Evolutionary conservation across 805 yeast genomes (phyloP).

Genomic region (Saturnispora silvae): DNA sequence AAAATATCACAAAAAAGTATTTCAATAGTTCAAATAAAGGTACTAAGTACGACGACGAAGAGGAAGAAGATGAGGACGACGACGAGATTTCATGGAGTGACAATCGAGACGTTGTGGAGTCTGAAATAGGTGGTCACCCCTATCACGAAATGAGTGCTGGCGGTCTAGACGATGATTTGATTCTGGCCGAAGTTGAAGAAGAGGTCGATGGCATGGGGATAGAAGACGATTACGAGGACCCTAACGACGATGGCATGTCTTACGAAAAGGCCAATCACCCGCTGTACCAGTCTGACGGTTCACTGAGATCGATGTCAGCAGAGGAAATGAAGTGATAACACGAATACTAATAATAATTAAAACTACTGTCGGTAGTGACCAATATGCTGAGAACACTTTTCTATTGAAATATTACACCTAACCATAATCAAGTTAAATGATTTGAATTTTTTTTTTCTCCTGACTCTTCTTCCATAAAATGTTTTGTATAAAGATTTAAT

Average conservation of each 20-base stretch:
- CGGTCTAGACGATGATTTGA: slow-evolving; percentile 39
- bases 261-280: slow-evolving; percentile 55
- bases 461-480: no score
- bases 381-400: slow-evolving; percentile 1
- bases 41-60: no score
- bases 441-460: no score
- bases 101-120: slow-evolving; percentile 12
- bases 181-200: slow-evolving; percentile 24
- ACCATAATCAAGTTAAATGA: background rate
- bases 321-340: no score
- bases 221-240: slow-evolving; percentile 67
- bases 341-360: background rate
- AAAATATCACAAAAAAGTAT: slow-evolving; percentile 2
- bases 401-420: background rate
- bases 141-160: slow-evolving; percentile 26
- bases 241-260: slow-evolving; percentile 72
- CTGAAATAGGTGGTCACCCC: slow-evolving; percentile 27
- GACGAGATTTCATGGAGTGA: slow-evolving; percentile 9
- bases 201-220: slow-evolving; percentile 42
- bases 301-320: slow-evolving; percentile 19
- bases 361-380: background rate
- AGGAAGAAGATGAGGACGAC: slow-evolving; percentile 1
- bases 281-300: slow-evolving; percentile 40
- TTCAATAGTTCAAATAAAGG: no score
- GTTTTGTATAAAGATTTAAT: no score